Conservation (phyloP, 2,329 filamentous ascomycete species). For the Penicillium expansum region DNA sequence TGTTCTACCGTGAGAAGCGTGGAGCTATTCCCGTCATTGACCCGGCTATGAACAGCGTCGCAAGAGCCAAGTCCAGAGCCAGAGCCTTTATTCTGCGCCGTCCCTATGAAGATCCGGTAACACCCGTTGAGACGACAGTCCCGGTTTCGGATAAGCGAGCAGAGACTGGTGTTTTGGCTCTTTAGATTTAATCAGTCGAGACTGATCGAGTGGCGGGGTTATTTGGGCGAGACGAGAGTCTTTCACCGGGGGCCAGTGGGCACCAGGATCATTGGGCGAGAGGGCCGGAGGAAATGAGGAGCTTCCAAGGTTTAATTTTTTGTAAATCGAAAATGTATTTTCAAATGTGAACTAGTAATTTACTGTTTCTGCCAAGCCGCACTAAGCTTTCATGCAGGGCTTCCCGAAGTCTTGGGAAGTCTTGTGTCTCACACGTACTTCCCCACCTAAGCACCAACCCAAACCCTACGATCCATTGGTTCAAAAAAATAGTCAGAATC, state of each 20-base stretch:
- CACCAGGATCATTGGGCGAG: neutral
- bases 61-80: conserved; percentile 10
- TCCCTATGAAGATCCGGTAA: conserved; percentile 5
- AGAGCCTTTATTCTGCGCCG: conserved; percentile 21
- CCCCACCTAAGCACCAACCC: neutral
- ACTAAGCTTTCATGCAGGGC: neutral
- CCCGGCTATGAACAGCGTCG: conserved; percentile 12
- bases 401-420: neutral
- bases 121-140: neutral
- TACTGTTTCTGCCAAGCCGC: neutral
- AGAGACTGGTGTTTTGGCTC: neutral
- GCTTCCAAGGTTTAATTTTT: neutral
- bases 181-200: neutral
- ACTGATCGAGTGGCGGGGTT: neutral
- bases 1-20: conserved; percentile 20
- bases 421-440: neutral
- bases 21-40: conserved; percentile 20
- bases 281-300: neutral
- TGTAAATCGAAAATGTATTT: neutral
- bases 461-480: neutral
- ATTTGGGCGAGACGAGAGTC: neutral
- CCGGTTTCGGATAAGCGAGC: neutral
- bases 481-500: neutral
- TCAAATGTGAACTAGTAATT: neutral
- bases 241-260: neutral